Conservation (phyloP, 805 yeast species). For the Myxozyma kluyveri region DNA sequence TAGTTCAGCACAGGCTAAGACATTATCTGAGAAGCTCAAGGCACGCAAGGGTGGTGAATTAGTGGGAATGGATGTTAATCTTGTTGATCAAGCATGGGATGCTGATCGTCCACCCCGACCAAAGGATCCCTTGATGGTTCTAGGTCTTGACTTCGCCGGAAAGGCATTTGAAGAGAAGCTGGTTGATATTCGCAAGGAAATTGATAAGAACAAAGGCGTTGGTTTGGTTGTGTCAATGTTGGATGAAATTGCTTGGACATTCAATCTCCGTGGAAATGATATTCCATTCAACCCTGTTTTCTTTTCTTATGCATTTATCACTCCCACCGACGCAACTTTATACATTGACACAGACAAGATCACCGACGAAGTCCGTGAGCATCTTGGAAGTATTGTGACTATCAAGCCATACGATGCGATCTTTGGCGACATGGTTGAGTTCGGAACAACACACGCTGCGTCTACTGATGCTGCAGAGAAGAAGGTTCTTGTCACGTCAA, state of each 20-base stretch:
- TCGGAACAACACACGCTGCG: slow-evolving; percentile 27
- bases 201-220: slow-evolving; percentile 37
- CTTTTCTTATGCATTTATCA: slow-evolving; percentile 60
- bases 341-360: slow-evolving; percentile 54
- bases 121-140: slow-evolving; percentile 48
- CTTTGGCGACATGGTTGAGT: slow-evolving; percentile 19
- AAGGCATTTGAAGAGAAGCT: slow-evolving; percentile 60
- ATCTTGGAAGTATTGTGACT: slow-evolving; percentile 46
- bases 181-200: slow-evolving; percentile 39
- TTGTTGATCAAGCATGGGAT: slow-evolving; percentile 75
- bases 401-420: slow-evolving; percentile 42
- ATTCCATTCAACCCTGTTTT: slow-evolving; percentile 85
- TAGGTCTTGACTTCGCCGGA: slow-evolving; percentile 62
- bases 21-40: slow-evolving; percentile 33
- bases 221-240: slow-evolving; percentile 65
- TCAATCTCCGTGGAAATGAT: slow-evolving; percentile 81
- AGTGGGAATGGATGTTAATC: slow-evolving; percentile 56
- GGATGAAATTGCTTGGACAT: slow-evolving; percentile 89
- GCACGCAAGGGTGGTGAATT: slow-evolving; percentile 39
- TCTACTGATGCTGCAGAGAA: slow-evolving; percentile 31
- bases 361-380: slow-evolving; percentile 40
- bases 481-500: slow-evolving; percentile 52
- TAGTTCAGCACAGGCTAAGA: slow-evolving; percentile 38
- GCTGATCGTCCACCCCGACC: slow-evolving; percentile 63
- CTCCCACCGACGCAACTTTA: slow-evolving; percentile 43